phyloP scores from a whole-genome alignment of 257 asterid genomes.

The Lycium barbarum region DNA sequence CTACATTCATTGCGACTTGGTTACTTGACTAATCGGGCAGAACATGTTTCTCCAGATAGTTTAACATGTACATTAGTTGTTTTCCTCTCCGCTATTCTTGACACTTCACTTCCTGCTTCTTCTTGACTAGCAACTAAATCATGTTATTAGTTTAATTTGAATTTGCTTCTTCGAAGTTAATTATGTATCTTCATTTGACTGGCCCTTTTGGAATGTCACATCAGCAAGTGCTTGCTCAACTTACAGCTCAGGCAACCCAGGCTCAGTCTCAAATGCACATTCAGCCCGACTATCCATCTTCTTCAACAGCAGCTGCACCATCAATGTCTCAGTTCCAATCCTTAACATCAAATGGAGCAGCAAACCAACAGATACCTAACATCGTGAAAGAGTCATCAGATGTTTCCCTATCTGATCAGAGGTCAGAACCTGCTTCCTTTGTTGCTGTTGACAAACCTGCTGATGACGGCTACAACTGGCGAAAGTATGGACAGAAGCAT shows the following conservation, averaged over 20 bases:
- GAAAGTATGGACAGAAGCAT: conserved; percentile 65
- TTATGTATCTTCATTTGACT: conserved; percentile 38
- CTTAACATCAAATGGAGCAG: conserved; percentile 32
- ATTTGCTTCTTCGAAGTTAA: conserved; percentile 22
- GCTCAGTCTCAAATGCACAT: conserved; percentile 48
- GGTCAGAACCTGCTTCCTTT: conserved; percentile 47
- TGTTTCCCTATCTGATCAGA: conserved; percentile 51
- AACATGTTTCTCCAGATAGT: neutral
- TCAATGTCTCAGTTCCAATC: conserved; percentile 41
- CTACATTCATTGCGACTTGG: neutral
- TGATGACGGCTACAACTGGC: conserved; percentile 64
- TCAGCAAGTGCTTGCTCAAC: conserved; percentile 64
- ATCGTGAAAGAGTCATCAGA: conserved; percentile 46
- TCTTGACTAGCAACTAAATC: neutral
- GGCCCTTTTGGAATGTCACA: conserved; percentile 60
- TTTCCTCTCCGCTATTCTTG: neutral
- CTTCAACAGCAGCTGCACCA: conserved; percentile 44
- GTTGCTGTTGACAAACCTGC: conserved; percentile 60
- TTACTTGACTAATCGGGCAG: conserved; percentile 9
- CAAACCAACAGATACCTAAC: conserved; percentile 44
- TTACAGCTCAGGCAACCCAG: conserved; percentile 55
- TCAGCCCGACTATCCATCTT: conserved; percentile 49
- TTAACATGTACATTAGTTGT: neutral
- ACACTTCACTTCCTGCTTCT: neutral
- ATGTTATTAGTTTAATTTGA: conserved; percentile 11